Evolutionary conservation across 2,329 filamentous ascomycete species (phyloP).

Genomic region (Cordyceps farinosa): DNA sequence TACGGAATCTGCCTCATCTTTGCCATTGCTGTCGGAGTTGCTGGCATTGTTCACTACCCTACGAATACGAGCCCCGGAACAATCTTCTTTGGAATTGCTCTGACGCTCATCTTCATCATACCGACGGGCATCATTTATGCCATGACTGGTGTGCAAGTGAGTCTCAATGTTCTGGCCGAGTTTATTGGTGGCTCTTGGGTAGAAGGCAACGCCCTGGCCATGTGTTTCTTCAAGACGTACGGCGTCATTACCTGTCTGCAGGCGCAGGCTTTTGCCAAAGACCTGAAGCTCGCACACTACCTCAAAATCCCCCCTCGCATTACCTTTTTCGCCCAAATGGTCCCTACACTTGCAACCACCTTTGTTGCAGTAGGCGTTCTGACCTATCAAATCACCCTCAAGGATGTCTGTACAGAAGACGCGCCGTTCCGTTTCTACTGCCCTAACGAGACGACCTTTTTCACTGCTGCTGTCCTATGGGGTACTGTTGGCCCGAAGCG

Average conservation of each 20-base stretch:
- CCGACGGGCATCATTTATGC: conserved; percentile 42
- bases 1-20: conserved; percentile 33
- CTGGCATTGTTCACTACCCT: conserved; percentile 38
- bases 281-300: conserved; percentile 51
- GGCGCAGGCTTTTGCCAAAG: conserved; percentile 32
- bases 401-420: conserved; percentile 35
- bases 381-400: conserved; percentile 36
- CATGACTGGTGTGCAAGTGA: conserved; percentile 42
- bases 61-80: conserved; percentile 40
- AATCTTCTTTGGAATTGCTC: conserved; percentile 38
- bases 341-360: conserved; percentile 43
- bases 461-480: conserved; percentile 43
- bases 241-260: conserved; percentile 35
- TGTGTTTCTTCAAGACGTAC: conserved; percentile 28
- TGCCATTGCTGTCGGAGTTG: conserved; percentile 35
- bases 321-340: conserved; percentile 46
- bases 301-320: conserved; percentile 47
- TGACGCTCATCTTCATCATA: conserved; percentile 40
- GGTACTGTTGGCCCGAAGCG: conserved; percentile 48
- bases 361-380: conserved; percentile 43
- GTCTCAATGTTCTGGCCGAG: conserved; percentile 39
- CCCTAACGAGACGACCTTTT: conserved; percentile 35
- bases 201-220: conserved; percentile 36
- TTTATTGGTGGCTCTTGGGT: conserved; percentile 40
- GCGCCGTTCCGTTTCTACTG: conserved; percentile 37